Base-by-base conservation (phyloP, 1,139 yeast genomes). In the Yamadazyma songkhlaensis region DNA sequence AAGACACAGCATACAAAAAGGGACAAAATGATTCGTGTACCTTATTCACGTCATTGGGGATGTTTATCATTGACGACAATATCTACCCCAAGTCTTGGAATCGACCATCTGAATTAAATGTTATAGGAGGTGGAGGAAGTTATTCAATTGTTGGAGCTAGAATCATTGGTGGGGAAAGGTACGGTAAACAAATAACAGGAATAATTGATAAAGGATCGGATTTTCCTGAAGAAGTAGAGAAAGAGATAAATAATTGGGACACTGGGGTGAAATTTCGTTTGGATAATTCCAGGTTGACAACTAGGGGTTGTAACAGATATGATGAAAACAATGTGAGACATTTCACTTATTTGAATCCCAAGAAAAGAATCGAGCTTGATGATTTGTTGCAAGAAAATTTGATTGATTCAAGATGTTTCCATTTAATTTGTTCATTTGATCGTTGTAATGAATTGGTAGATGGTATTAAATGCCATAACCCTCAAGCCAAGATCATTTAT, bases 21-120 rank as follows among this genome's bases (percentile, higher is more conserved):
- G 20, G 20, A 17, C 20, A 17, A 17, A 17, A 17, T 17, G 20
- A 17, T 17, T 17, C 20, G 20, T 17, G 20, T 17, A 6, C 20
- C 20, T 17, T 17, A 3, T 44, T 49, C 39, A 43, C 81, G 10
- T 76, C 94, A 1, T 65, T 86, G 60, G 97, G 97, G 35, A 84
- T 90, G 89, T 84, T 88, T 59, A 88, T 90, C 50, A 74, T 90
- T n/a, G 97, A 90, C 57, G 96, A 87, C 46, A 87, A 89, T 49
- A 80, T 77, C 39, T 81, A 77, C 50, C 70, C 75, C 0, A 54
- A 60, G 6, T 53, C 63, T 7, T 62, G 70, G 34, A 60, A 66
- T 15, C 62, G 71, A 6, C 56, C 60, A 2, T 51, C 76, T 0
- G 75, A 77, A 21, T 55, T 59, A 36, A 64, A 86, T 52, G 69